Conservation (phyloP, 1,139 yeast species). For the Candida neerlandica region DNA sequence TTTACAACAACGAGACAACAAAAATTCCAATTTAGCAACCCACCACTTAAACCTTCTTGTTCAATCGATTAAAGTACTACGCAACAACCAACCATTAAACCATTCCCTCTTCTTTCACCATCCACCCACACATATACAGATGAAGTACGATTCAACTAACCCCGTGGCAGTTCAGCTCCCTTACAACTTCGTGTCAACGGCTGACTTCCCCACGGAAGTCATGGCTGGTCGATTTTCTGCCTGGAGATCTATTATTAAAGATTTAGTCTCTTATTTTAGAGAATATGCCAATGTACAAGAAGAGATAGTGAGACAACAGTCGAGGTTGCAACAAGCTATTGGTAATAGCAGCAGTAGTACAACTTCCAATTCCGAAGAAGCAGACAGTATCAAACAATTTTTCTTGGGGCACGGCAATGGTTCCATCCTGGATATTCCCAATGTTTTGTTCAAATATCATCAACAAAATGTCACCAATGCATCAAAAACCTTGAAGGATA, state of each 20-base stretch:
- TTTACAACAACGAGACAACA: not conserved
- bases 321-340: slow-evolving; percentile 79
- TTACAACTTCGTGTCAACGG: slow-evolving; percentile 31
- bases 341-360: slow-evolving; percentile 21
- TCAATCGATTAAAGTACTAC: not conserved
- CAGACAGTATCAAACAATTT: slow-evolving; percentile 41
- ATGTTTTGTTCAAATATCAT: slow-evolving; percentile 72
- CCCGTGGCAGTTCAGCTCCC: slow-evolving; percentile 45
- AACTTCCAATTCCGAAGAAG: slow-evolving; percentile 13
- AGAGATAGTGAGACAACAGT: slow-evolving; percentile 81
- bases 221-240: slow-evolving; percentile 81
- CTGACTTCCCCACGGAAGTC: slow-evolving; percentile 76
- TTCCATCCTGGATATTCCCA: slow-evolving; percentile 80
- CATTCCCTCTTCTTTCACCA: not conserved
- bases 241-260: slow-evolving; percentile 81
- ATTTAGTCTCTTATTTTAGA: slow-evolving; percentile 70
- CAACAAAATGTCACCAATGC: slow-evolving; percentile 70
- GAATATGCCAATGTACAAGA: slow-evolving; percentile 87
- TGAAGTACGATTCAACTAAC: slow-evolving; percentile 24
- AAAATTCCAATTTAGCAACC: not conserved
- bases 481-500: slow-evolving; percentile 69
- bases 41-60: not conserved
- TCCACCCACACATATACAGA: slow-evolving; percentile 2
- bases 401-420: slow-evolving; percentile 79
- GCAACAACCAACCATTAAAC: not conserved